Percentiles rank a stretch among this genome's conserved stretches.
phyloP scores from a whole-genome alignment of 768 basidiomycete species.

The Cubamyces lactineus region DNA sequence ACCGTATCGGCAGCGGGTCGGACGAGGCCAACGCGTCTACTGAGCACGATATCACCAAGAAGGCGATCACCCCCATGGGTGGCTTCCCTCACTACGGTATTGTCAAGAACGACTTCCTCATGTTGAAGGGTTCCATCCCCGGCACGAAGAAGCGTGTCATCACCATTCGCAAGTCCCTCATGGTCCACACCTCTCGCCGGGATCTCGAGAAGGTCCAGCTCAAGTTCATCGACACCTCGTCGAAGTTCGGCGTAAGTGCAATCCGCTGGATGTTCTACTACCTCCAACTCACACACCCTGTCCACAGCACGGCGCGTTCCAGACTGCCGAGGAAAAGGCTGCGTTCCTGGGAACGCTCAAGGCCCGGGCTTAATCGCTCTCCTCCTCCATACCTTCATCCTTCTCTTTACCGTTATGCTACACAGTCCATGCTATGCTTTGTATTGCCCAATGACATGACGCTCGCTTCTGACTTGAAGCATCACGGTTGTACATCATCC shows the following conservation, averaged over 20 bases:
- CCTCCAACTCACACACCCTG: slow-evolving; percentile 3
- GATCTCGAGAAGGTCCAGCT: slow-evolving; percentile 97
- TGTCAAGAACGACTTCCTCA: slow-evolving; percentile 97
- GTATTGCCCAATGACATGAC: slow-evolving; percentile 38
- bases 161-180: slow-evolving; percentile 95
- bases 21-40: slow-evolving; percentile 90
- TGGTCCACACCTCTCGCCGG: slow-evolving; percentile 93
- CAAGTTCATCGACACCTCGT: slow-evolving; percentile 99
- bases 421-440: slow-evolving; percentile 45
- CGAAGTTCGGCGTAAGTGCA: slow-evolving; percentile 88
- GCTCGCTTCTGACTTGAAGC: slow-evolving; percentile 19
- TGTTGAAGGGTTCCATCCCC: slow-evolving; percentile 94
- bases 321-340: slow-evolving; percentile 95
- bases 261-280: background rate
- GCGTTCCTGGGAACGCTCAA: slow-evolving; percentile 94
- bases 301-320: slow-evolving; percentile 89
- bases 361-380: slow-evolving; percentile 61
- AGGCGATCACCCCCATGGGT: slow-evolving; percentile 95
- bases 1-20: slow-evolving; percentile 83
- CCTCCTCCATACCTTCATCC: slow-evolving; percentile 39
- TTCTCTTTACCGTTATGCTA: slow-evolving; percentile 40
- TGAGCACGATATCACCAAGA: slow-evolving; percentile 92
- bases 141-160: slow-evolving; percentile 98
- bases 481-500: slow-evolving; percentile 24
- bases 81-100: slow-evolving; percentile 99